Percentiles rank a stretch among this genome's conserved stretches.
phyloP scores from a whole-genome alignment of 2,329 filamentous ascomycete species.

The Colletotrichum caudatum region DNA sequence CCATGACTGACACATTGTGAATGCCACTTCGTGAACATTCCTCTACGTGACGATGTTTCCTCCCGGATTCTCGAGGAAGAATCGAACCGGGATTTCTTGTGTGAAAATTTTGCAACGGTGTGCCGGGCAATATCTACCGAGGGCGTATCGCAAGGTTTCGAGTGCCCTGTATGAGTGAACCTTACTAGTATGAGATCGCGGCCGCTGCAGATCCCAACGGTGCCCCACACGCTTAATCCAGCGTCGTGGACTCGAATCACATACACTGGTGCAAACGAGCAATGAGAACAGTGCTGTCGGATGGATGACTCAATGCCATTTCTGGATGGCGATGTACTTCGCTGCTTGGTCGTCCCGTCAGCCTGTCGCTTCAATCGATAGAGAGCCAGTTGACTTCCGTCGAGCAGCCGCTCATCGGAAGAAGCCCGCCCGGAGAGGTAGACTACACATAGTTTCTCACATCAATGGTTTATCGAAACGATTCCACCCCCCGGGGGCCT shows the following conservation, averaged over 20 bases:
- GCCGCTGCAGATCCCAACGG: not conserved
- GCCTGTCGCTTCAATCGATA: too few relatives aligned
- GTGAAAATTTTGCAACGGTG: not conserved
- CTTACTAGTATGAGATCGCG: not conserved
- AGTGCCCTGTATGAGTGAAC: not conserved
- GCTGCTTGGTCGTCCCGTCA: rapidly evolving
- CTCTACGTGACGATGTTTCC: not conserved
- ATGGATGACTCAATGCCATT: too few relatives aligned
- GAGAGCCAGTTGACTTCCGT: not conserved
- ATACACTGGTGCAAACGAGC: too few relatives aligned
- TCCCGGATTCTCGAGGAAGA: not conserved
- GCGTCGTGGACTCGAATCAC: not conserved
- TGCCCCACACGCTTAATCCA: not conserved
- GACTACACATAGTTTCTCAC: too few relatives aligned
- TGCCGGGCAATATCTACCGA: too few relatives aligned
- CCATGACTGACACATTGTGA: too few relatives aligned
- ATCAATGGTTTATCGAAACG: too few relatives aligned
- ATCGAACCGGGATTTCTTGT: not conserved
- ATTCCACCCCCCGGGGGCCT: too few relatives aligned
- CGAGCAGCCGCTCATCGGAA: too few relatives aligned
- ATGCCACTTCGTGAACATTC: too few relatives aligned
- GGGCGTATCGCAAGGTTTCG: not conserved
- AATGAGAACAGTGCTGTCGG: not conserved
- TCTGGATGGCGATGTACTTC: not conserved
- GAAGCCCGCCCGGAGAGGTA: too few relatives aligned